Conservation (phyloP, 2,329 filamentous ascomycete species). For the Trichoderma arundinaceum region DNA sequence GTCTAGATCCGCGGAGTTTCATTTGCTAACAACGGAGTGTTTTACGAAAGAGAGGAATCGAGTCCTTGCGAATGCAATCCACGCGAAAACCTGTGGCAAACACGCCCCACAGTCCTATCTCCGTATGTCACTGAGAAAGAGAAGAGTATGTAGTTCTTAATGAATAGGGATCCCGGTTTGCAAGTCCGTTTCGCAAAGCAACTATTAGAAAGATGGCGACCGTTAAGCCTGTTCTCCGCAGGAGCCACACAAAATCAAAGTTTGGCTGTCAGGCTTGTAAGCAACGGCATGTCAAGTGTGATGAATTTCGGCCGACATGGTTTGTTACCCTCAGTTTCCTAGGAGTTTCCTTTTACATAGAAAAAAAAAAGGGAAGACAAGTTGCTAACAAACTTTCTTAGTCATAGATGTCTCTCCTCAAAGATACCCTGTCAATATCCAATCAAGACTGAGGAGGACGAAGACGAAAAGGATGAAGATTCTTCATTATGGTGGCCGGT, state of each 20-base stretch:
- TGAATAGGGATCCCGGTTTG: conserved; percentile 5
- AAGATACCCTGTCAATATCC: conserved; percentile 13
- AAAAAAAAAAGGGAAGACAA: background rate
- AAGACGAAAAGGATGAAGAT: background rate
- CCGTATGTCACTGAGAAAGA: background rate
- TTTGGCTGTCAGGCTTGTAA: conserved; percentile 23
- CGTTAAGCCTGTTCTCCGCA: conserved; percentile 12
- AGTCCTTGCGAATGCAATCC: conserved; percentile 12
- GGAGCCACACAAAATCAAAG: conserved; percentile 27
- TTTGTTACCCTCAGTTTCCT: background rate
- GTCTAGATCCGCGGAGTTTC: conserved; percentile 5
- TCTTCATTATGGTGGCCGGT: conserved; percentile 11
- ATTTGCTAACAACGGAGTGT: conserved; percentile 6
- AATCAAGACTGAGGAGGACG: background rate
- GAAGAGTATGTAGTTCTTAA: conserved; percentile 8
- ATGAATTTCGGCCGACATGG: conserved; percentile 24
- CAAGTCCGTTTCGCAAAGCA: background rate
- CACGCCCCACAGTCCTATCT: conserved; percentile 3
- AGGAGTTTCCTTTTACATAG: background rate
- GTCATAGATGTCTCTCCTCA: conserved; percentile 23
- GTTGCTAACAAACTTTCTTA: background rate
- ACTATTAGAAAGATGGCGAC: conserved; percentile 5
- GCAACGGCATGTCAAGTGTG: conserved; percentile 20
- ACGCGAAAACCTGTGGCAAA: conserved; percentile 7
- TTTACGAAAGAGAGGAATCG: conserved; percentile 14